Conservation (phyloP, 1,139 yeast species). For the Zygoascus meyerae region DNA sequence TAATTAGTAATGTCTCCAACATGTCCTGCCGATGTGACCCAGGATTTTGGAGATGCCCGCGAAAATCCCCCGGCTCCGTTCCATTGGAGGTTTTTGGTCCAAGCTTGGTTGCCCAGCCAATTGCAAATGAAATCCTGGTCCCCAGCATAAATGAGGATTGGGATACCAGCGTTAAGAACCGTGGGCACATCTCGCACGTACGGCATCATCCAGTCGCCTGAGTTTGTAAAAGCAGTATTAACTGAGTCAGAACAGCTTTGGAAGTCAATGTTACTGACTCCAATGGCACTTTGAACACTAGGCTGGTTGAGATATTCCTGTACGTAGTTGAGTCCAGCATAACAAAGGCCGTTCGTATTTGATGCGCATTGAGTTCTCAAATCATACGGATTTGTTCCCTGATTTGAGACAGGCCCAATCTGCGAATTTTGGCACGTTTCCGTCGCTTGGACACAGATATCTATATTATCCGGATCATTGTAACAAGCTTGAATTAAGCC, state of each 20-base stretch:
- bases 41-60: constrained; percentile 33
- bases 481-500: constrained; percentile 77
- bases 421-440: constrained; percentile 85
- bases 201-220: constrained; percentile 56
- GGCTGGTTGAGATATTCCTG: constrained; percentile 63
- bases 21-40: constrained; percentile 34
- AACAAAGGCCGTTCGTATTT: constrained; percentile 62
- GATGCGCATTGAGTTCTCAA: constrained; percentile 76
- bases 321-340: constrained; percentile 58
- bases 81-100: constrained; percentile 71
- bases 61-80: constrained; percentile 30
- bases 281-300: constrained; percentile 68
- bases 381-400: constrained; percentile 92
- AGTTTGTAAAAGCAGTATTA: constrained; percentile 43
- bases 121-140: constrained; percentile 88
- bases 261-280: constrained; percentile 71
- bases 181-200: constrained; percentile 54
- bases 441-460: constrained; percentile 89
- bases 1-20: constrained; percentile 39
- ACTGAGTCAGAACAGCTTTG: constrained; percentile 60
- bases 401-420: constrained; percentile 79
- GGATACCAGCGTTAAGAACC: constrained; percentile 51
- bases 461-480: constrained; percentile 56
- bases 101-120: constrained; percentile 82
- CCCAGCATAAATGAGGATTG: constrained; percentile 80